Conservation (phyloP, 2,329 filamentous ascomycete genomes). For the Zymoseptoria brevis region DNA sequence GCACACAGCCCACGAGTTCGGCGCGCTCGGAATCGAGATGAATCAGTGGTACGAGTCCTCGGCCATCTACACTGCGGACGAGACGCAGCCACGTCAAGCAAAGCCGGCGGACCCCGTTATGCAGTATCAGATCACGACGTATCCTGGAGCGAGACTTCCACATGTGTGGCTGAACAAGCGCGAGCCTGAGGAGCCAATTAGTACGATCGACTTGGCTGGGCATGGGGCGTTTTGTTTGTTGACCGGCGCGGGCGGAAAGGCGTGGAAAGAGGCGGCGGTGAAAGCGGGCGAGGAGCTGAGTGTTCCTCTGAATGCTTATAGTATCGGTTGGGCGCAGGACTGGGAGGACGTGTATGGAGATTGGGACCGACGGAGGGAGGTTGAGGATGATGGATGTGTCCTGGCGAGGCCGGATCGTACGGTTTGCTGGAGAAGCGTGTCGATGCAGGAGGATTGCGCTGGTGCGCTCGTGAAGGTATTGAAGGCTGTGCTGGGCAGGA, state of each 20-base stretch:
- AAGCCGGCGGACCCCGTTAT: constrained; percentile 21
- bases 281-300: constrained; percentile 34
- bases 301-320: constrained; percentile 42
- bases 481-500: constrained; percentile 19
- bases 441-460: constrained; percentile 19
- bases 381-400: constrained; percentile 52
- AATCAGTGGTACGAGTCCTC: constrained; percentile 46
- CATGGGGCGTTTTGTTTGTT: constrained; percentile 41
- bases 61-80: constrained; percentile 30
- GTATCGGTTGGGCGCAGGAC: constrained; percentile 51
- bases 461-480: constrained; percentile 18
- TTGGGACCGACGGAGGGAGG: constrained; percentile 47
- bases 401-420: constrained; percentile 53
- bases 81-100: constrained; percentile 17
- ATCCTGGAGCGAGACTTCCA: constrained; percentile 52
- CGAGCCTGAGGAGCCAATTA: constrained; percentile 40
- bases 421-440: constrained; percentile 45
- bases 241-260: constrained; percentile 47
- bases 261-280: constrained; percentile 46
- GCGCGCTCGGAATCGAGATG: constrained; percentile 53
- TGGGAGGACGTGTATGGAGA: constrained; percentile 57
- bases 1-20: constrained; percentile 35
- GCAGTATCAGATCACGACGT: constrained; percentile 37
- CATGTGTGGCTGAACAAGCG: constrained; percentile 53
- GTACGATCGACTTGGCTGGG: constrained; percentile 54